Evolutionary conservation across 2,329 filamentous ascomycete genomes (phyloP), one percentile per base, ranked within the genome.

Genomic region (Calonectria pteridis): DNA sequence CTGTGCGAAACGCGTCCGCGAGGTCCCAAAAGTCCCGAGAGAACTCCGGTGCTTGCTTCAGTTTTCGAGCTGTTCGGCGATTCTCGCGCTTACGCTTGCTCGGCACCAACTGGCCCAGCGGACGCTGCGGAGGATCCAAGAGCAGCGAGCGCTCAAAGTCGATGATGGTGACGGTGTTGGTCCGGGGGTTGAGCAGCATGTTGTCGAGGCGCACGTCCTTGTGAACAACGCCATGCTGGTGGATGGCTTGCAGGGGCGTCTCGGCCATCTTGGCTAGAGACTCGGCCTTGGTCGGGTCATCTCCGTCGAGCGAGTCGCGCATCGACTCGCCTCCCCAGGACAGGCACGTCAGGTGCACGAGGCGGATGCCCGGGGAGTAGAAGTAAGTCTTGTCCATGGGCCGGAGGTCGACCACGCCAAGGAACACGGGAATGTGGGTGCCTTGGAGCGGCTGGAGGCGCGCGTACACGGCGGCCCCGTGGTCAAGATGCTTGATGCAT

Each of bases 271-370:
- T 14, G 5, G 40, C 40, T 20, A 46, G 18, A 16, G 14, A 6
- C 37, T 40, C 20, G 40, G 20, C 18, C 6, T n/a, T 10, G 20
- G 20, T 10, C 7, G 10, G n/a, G 20, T n/a, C 40, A 7, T 4
- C 20, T n/a, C 2, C 2, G 40, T 4, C 6, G 20, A 46, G 1
- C 18, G 7, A n/a, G 6, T 10, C 1, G 2, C 20, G 40, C 6
- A 46, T 46, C 40, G 20, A 6, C 0, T 11, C 7, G 40, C 40
- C 40, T 46, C 4, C 40, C 40, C 40, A 46, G 18, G 40, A 46
- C 20, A 46, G 6, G 7, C 6, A n/a, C 7, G 18, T 46, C 20
- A 46, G 9, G 40, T 46, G 18, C 9, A n/a, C 18, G 6, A 46
- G 20, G 20, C 0, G 37, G 37, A 40, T 16, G 6, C 37, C 6